Evolutionary conservation across 1,284 basidiomycete species (phyloP), one percentile per base, ranked within the genome.

Genomic region (Termitomyces sp.): DNA sequence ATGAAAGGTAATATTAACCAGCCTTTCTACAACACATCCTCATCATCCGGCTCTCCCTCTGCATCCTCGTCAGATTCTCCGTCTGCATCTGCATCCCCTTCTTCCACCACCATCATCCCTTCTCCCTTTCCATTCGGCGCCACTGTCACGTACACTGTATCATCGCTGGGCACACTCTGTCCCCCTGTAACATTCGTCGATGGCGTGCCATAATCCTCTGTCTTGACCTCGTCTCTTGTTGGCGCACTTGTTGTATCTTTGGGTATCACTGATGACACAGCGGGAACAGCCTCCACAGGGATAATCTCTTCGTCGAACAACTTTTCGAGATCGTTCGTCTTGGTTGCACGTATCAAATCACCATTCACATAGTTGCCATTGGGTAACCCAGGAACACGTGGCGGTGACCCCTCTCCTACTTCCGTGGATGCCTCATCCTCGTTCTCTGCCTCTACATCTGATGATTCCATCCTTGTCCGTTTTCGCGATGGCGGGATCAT

Each of bases 401-500:
- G 52, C 33, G 57, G 55, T 26, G 69, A 66, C 6, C 46, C 50
- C 21, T 68, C 67, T n/a, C 64, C 61, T 21, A 72, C 71, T 19
- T 46, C 33, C 34, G 41, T 52, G 16, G 30, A 21, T 24, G n/a
- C 40, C 10, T 46, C 39, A 33, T 56, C 51, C 44, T 43, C 47
- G 19, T 47, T 37, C 21, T 56, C 48, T 34, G 33, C 45, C 40
- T 54, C 57, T 11, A 38, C 35, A 19, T 56, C 57, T 26, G 72
- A 66, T 10, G 72, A 74, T 33, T 78, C 76, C 8, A 78, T 67
- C 43, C 76, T 70, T 55, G 72, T 67, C 49, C 79, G 74, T 64
- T 81, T 81, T 46, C 73, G 69, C 13, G 73, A 66, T 16, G 64
- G 57, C 38, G 57, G 49, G 18, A 46, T 34, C 40, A 56, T 40